These are phyloP conservation scores for Pyricularia grisea DNA, from an alignment of 2,329 filamentous ascomycete genomes.

Conservation along the genomic window DNA sequence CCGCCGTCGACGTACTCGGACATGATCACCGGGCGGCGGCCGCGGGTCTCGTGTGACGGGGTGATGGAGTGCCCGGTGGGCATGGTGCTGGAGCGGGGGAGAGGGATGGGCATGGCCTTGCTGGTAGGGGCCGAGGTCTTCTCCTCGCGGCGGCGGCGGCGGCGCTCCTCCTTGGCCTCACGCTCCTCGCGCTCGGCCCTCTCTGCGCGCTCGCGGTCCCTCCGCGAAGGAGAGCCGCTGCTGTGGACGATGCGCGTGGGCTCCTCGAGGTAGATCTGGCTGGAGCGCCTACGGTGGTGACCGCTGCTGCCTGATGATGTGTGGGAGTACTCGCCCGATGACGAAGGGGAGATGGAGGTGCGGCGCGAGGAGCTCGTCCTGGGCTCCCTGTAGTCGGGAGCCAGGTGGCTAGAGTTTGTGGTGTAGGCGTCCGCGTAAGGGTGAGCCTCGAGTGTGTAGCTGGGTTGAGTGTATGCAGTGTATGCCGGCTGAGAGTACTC, in stretches of 20 bases:
- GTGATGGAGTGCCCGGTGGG: slow-evolving; percentile 13
- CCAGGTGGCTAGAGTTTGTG: neutral
- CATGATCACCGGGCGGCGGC: slow-evolving; percentile 14
- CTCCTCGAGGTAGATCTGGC: slow-evolving; percentile 15
- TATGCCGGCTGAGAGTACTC: slow-evolving; percentile 1
- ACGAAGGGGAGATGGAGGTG: slow-evolving; percentile 7
- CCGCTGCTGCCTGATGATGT: slow-evolving; percentile 8
- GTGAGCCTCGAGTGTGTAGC: slow-evolving; percentile 1
- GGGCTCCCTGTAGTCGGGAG: neutral
- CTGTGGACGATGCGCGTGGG: slow-evolving; percentile 7
- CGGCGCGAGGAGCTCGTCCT: slow-evolving; percentile 1
- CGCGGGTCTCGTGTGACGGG: slow-evolving; percentile 10
- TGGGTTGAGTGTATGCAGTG: neutral
- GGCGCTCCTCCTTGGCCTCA: slow-evolving; percentile 6
- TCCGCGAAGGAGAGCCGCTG: slow-evolving; percentile 3
- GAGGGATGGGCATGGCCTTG: slow-evolving; percentile 12
- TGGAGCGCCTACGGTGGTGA: slow-evolving; percentile 13
- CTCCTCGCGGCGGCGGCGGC: slow-evolving; percentile 1
- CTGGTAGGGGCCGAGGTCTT: neutral
- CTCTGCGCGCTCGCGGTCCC: slow-evolving; percentile 7
- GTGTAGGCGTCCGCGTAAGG: slow-evolving; percentile 1
- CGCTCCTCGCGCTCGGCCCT: slow-evolving; percentile 8
- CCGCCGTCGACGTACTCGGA: slow-evolving; percentile 7
- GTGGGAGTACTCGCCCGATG: slow-evolving; percentile 5
- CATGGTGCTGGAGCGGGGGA: slow-evolving; percentile 16